phyloP scores from a whole-genome alignment of 2,329 filamentous ascomycete genomes.

The Coniella vitis region DNA sequence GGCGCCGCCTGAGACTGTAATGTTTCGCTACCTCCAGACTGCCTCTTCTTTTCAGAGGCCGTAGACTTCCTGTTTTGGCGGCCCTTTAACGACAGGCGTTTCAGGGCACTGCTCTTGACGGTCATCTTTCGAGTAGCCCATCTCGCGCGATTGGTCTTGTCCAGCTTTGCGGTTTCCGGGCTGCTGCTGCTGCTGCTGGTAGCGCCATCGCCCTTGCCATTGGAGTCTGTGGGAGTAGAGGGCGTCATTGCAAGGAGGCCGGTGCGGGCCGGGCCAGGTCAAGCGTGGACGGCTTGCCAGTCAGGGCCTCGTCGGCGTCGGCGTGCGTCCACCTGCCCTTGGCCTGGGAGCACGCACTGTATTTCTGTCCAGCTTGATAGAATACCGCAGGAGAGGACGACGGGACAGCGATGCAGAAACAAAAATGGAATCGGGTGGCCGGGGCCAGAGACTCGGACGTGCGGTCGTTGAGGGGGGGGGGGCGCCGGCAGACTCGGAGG shows the following conservation, averaged over 20 bases:
- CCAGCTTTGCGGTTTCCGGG: constrained; percentile 42
- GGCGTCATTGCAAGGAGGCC: constrained; percentile 29
- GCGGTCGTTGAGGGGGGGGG: no score
- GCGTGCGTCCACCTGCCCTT: constrained; percentile 16
- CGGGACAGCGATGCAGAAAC: background rate
- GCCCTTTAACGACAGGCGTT: constrained; percentile 76
- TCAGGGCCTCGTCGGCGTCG: constrained; percentile 26
- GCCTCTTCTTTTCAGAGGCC: constrained; percentile 64
- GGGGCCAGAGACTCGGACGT: background rate
- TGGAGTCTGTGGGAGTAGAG: constrained; percentile 8
- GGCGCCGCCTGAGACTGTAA: constrained; percentile 23
- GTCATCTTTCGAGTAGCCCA: constrained; percentile 93
- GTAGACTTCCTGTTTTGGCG: constrained; percentile 59
- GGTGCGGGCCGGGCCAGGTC: constrained; percentile 38
- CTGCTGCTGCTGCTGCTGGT: constrained; percentile 13
- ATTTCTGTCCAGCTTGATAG: background rate
- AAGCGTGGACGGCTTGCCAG: constrained; percentile 34
- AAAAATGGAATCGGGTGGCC: no score
- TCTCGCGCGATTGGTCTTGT: constrained; percentile 67
- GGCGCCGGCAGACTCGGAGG: no score
- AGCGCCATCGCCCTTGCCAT: constrained; percentile 10
- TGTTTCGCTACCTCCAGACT: constrained; percentile 30
- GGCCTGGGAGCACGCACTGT: background rate
- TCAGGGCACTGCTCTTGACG: constrained; percentile 66
- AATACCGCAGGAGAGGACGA: background rate